Evolutionary conservation across 2,329 filamentous ascomycete species (phyloP), one percentile per base, ranked within the genome.

Genomic region (Pseudopithomyces maydicus): DNA sequence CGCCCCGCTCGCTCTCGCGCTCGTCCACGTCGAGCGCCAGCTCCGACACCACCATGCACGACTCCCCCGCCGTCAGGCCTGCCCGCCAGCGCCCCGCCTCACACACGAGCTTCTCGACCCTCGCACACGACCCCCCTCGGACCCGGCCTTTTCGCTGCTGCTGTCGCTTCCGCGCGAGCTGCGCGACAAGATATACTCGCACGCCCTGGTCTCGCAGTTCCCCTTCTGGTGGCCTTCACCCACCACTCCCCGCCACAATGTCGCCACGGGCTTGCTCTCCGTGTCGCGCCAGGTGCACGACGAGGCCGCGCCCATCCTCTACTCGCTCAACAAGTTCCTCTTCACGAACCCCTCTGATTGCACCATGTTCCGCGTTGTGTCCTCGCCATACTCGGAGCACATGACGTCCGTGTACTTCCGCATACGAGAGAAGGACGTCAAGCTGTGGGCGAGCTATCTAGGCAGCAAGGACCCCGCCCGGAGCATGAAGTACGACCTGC

Each of bases 341-440:
- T 77, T 77, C 65, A 69, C 65, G 4, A 74, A 77, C 50, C 75
- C 75, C 6, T 73, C 69, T 48, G 75, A 77, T 55, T 74, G 70
- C 61, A 77, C 74, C 64, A 72, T 77, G 59, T 77, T 77, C 61
- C 69, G 73, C 57, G 65, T 76, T 43, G 61, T 75, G 22, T 55
- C 71, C 14, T 69, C 72, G 10, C 66, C 66, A 6, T 66, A 63
- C 41, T 69, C 72, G 3, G 53, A 59, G 17, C 57, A 61, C 45
- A 71, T 77, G 12, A 63, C 63, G 26, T 66, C 62, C 10, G 69
- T 76, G 4, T 72, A 70, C 55, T 67, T 77, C 29, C 70, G 72
- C 29, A 72, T 77, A 43, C 69, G 70, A 38, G 73, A 77, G 42
- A 70, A 70, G 35, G 75, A 77, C 47, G 59, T 77, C 32, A 62